Base-by-base conservation (phyloP, 306 rosid genomes). In the Glycine tomentella region DNA sequence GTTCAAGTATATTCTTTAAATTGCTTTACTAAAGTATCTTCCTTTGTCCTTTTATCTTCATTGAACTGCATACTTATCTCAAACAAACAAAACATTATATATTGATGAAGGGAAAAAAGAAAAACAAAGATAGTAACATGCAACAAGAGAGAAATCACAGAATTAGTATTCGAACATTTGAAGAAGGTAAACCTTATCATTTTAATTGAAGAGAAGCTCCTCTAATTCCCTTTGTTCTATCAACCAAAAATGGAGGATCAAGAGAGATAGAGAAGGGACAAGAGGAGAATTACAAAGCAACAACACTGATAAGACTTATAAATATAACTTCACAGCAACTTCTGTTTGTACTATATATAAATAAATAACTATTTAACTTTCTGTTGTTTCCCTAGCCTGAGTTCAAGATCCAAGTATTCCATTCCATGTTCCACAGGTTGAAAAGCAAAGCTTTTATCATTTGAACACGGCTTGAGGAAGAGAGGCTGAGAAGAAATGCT, bases 341-440 rank as follows among this genome's bases (percentile, higher is more conserved):
- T 48, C 9, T 82, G 73, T 49, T 66, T 56, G 12, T 25, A 9
- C 42, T 11, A 79, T 12, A 58, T 11, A 79, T 12, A 58, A 16
- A 12, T 3, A 36, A 36, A 3, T 34, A 16, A 33, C 57, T 44
- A 71, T 58, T 87, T 75, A 48, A 87, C 69, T 75, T 84, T 79
- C 25, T 89, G 86, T 70, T 88, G 84, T 66, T 83, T 84, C 72
- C 98, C 98, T 66, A 94, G 90, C 92, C 96, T 88, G 84, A 94
- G 97, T 85, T 94, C 98, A 82, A 94, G 98, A 87, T 94, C 98
- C 87, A 94, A 80, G 58, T 89, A 92, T 69, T 89, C 94, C 74
- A 78, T 83, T 74, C 53, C 80, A 66, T 53, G 85, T 52, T 66
- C 75, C 86, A 38, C 74, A 16, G 90, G 76, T 50, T 74, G 88